phyloP scores from a whole-genome alignment of 805 yeast species.

The Saturnispora bothae region DNA sequence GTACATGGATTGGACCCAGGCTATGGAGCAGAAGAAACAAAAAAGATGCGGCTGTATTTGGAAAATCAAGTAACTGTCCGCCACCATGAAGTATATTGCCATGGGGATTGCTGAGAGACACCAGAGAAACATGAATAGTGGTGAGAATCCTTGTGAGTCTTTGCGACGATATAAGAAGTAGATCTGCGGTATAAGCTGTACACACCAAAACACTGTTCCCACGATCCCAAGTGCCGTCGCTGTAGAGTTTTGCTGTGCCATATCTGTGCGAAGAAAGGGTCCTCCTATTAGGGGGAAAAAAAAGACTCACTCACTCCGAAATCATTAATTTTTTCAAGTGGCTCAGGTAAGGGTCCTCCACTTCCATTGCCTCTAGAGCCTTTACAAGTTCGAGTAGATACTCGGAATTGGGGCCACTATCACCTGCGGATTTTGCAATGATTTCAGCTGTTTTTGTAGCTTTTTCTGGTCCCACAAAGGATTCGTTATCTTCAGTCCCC shows the following conservation, averaged over 20 bases:
- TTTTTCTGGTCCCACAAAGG: conserved; percentile 77
- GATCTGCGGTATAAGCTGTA: conserved; percentile 76
- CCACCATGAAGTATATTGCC: conserved; percentile 69
- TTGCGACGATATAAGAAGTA: conserved; percentile 58
- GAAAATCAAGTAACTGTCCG: conserved; percentile 63
- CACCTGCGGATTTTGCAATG: conserved; percentile 53
- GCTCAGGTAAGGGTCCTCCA: conserved; percentile 34
- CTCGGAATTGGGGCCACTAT: conserved; percentile 73
- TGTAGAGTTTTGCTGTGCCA: conserved; percentile 29
- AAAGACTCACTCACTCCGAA: neutral
- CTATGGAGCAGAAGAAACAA: conserved; percentile 52
- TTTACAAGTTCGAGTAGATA: conserved; percentile 48
- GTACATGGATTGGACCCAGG: conserved; percentile 55
- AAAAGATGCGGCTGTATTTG: conserved; percentile 84
- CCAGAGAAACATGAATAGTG: conserved; percentile 86
- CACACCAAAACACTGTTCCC: conserved; percentile 90
- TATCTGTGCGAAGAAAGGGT: conserved; percentile 2
- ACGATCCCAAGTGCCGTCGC: conserved; percentile 75
- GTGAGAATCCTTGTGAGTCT: conserved; percentile 86
- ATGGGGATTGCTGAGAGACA: conserved; percentile 68
- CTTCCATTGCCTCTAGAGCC: conserved; percentile 35
- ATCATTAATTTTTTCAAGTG: conserved; percentile 15
- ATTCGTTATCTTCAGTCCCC: conserved; percentile 70
- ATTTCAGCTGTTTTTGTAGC: conserved; percentile 47
- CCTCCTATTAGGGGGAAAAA: neutral